A percentile compares a stretch with the other conserved stretches of the same genome.
These are phyloP conservation scores for Pythium grandisporangium DNA, from an alignment of 352 stramenopile genomes.

Conservation along the genomic window DNA sequence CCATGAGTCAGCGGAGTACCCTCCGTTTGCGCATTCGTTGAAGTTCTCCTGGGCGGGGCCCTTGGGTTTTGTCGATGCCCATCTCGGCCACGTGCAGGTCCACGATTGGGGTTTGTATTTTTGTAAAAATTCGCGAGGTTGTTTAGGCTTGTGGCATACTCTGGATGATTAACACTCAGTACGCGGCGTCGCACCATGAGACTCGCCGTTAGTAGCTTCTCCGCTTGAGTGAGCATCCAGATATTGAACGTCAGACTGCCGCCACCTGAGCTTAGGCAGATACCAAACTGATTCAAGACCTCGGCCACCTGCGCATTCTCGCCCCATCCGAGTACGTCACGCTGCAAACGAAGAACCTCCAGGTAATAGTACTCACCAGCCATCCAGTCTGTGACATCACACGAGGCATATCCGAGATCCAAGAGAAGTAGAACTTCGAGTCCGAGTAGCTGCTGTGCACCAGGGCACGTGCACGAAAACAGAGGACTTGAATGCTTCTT, in stretches of 20 bases:
- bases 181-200: conserved; percentile 64
- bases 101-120: no score
- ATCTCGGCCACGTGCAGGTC: no score
- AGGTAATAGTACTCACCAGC: conserved; percentile 71
- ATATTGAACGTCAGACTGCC: conserved; percentile 64
- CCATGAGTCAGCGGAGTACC: conserved; percentile 5
- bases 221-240: conserved; percentile 66
- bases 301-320: conserved; percentile 75
- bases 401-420: conserved; percentile 69
- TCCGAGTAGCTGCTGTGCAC: conserved; percentile 62
- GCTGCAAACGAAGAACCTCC: conserved; percentile 62
- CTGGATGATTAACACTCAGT: conserved; percentile 60
- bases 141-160: conserved; percentile 79
- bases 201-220: conserved; percentile 57
- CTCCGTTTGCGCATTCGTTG: conserved; percentile 6
- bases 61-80: conserved; percentile 18
- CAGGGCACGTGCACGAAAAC: conserved; percentile 53
- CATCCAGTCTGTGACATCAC: conserved; percentile 67
- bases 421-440: conserved; percentile 69
- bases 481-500: no score
- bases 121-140: conserved; percentile 85
- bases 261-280: conserved; percentile 64
- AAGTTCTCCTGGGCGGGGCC: conserved; percentile 1
- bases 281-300: conserved; percentile 72
- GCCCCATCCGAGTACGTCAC: conserved; percentile 62